These are phyloP conservation scores for Alternaria sp. DNA, from an alignment of 2,329 filamentous ascomycete species.

Conservation along the genomic window DNA sequence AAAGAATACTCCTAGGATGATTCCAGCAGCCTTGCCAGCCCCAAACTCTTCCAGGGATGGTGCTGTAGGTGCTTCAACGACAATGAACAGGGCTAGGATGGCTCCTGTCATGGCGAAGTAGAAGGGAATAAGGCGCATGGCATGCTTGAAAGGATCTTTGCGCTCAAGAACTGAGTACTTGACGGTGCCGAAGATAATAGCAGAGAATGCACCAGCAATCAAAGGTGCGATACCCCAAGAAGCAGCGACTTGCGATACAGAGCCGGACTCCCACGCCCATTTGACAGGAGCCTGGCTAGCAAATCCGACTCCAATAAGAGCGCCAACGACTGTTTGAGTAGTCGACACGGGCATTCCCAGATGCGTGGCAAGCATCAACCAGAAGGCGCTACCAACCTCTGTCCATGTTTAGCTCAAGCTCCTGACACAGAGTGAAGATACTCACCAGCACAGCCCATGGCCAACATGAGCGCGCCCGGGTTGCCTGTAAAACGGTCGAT, in stretches of 20 bases:
- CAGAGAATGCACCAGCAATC: constrained; percentile 58
- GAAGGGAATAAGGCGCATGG: constrained; percentile 58
- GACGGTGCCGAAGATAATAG: constrained; percentile 59
- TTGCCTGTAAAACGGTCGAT: constrained; percentile 56
- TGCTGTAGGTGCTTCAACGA: constrained; percentile 56
- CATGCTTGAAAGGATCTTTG: constrained; percentile 59
- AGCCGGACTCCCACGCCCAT: constrained; percentile 37
- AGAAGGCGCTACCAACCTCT: constrained; percentile 34
- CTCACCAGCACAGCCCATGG: constrained; percentile 69
- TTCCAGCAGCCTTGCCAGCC: constrained; percentile 39
- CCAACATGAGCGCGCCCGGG: constrained; percentile 65
- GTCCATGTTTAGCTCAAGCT: background rate
- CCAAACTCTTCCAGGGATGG: constrained; percentile 42
- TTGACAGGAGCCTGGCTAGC: constrained; percentile 47
- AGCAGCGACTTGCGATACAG: constrained; percentile 49
- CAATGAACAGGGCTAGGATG: constrained; percentile 66
- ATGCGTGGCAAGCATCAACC: constrained; percentile 13
- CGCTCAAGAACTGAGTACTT: constrained; percentile 62
- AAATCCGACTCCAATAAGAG: constrained; percentile 67
- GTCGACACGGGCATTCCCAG: constrained; percentile 66
- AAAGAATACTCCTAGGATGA: constrained; percentile 38
- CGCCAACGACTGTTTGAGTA: constrained; percentile 68
- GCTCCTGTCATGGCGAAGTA: constrained; percentile 60
- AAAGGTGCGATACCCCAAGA: constrained; percentile 60
- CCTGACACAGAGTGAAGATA: constrained; percentile 53